Percentiles rank a stretch among this genome's conserved stretches.
phyloP scores from a whole-genome alignment of 2,329 filamentous ascomycete species.

The Exophiala alcalophila region DNA sequence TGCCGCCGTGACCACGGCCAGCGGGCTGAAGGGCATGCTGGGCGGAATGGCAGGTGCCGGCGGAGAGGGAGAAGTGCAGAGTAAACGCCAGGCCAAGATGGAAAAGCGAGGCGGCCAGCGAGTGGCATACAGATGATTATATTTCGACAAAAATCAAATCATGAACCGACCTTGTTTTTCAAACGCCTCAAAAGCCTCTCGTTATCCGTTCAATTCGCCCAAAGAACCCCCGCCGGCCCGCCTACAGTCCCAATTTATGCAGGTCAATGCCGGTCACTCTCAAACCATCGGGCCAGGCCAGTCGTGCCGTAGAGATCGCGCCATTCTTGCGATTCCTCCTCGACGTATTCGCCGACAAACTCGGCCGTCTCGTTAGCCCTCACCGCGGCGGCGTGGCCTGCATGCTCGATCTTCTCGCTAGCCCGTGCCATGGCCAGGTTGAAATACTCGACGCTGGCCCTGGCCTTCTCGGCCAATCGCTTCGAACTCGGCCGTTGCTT shows the following conservation, averaged over 20 bases:
- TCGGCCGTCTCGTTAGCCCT: slow-evolving; percentile 44
- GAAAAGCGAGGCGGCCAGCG: slow-evolving; percentile 51
- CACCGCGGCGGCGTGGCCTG: slow-evolving; percentile 21
- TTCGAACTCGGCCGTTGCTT: slow-evolving; percentile 41
- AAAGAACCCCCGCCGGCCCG: too few relatives aligned
- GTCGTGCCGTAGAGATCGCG: slow-evolving; percentile 37
- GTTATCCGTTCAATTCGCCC: too few relatives aligned
- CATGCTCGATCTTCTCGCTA: slow-evolving; percentile 35
- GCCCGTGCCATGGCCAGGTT: slow-evolving; percentile 41
- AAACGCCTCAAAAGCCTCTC: neutral
- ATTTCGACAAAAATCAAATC: too few relatives aligned
- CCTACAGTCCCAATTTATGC: neutral
- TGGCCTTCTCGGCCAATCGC: slow-evolving; percentile 38
- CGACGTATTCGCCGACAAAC: slow-evolving; percentile 45
- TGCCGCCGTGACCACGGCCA: slow-evolving; percentile 46
- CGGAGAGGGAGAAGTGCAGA: slow-evolving; percentile 39
- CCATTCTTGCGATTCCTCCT: slow-evolving; percentile 43
- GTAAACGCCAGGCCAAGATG: slow-evolving; percentile 54
- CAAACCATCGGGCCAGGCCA: slow-evolving; percentile 27
- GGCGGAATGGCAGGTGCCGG: slow-evolving; percentile 43
- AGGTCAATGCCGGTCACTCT: slow-evolving; percentile 17
- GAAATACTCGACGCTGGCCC: slow-evolving; percentile 40
- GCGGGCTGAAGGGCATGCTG: slow-evolving; percentile 42
- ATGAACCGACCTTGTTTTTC: too few relatives aligned
- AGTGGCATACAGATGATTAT: slow-evolving; percentile 44